Percentiles rank a stretch among this genome's conserved stretches.
Conservation (phyloP, 345 rosid species). For the Salix brachista region DNA sequence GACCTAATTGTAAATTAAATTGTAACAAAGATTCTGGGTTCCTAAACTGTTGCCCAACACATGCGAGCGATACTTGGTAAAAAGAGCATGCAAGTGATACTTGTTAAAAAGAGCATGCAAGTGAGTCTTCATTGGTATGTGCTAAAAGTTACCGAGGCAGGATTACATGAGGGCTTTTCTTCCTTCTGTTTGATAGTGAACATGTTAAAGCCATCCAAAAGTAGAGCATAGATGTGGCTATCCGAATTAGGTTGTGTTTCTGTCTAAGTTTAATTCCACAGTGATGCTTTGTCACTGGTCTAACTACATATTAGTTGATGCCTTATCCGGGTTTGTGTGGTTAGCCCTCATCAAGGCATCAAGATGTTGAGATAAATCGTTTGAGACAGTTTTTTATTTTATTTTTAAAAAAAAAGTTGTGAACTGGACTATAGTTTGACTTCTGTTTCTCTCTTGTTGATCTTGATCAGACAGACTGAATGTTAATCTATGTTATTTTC, state of each 20-base stretch:
- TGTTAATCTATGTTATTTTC: conserved; percentile 8
- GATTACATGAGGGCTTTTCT: background rate
- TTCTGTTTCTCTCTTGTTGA: background rate
- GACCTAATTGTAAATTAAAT: background rate
- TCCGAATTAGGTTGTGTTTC: background rate
- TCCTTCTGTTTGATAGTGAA: background rate
- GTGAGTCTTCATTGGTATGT: background rate
- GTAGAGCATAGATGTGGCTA: background rate
- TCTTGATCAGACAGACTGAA: background rate
- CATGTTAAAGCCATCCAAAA: background rate
- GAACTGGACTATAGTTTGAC: background rate
- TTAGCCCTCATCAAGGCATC: background rate
- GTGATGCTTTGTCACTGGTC: background rate
- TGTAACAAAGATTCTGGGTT: background rate
- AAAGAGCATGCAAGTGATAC: background rate
- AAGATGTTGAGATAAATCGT: background rate
- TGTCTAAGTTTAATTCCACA: background rate
- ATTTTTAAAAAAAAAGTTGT: background rate
- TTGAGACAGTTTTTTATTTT: background rate
- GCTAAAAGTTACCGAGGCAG: background rate
- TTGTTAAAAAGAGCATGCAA: background rate
- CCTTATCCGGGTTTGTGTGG: background rate
- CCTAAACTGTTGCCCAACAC: background rate
- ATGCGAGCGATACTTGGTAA: background rate
- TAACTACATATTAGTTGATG: background rate